These are phyloP conservation scores for Pseudocercospora ulei DNA, from an alignment of 2,329 filamentous ascomycete species.

Conservation along the genomic window DNA sequence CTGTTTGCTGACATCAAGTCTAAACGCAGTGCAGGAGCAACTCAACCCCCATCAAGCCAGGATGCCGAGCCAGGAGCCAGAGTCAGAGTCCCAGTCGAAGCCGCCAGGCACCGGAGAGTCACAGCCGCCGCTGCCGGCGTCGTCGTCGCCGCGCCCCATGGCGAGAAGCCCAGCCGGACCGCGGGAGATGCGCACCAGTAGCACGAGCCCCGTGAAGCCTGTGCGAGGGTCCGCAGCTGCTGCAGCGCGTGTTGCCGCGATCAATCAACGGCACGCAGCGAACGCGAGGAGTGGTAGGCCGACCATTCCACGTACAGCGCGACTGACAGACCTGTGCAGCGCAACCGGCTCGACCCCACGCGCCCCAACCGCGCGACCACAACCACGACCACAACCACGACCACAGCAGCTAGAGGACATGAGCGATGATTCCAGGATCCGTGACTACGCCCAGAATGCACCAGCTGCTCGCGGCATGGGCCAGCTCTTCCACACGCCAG, in stretches of 20 bases:
- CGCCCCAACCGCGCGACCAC: no score
- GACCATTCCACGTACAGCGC: no score
- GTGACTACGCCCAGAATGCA: constrained; percentile 13
- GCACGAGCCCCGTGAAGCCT: background rate
- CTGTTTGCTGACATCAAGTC: constrained; percentile 5
- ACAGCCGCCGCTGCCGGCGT: background rate
- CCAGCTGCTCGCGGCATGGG: constrained; percentile 1
- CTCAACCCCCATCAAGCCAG: background rate
- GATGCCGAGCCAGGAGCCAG: background rate
- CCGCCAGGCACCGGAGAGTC: no score
- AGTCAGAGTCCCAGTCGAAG: constrained; percentile 1
- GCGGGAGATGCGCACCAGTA: no score
- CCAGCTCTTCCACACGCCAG: constrained; percentile 1
- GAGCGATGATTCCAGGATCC: constrained; percentile 18
- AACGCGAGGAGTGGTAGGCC: no score
- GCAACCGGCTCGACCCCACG: no score
- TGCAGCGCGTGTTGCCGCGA: no score
- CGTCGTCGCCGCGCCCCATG: constrained; percentile 1
- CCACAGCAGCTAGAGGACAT: constrained; percentile 8
- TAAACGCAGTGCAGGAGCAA: background rate
- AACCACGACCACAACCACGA: no score
- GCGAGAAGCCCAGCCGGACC: background rate
- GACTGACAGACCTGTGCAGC: no score
- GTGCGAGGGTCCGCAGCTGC: background rate
- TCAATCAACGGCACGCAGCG: no score